Conservation (phyloP, 1,284 basidiomycete species). For the Papiliotrema terrestris region DNA sequence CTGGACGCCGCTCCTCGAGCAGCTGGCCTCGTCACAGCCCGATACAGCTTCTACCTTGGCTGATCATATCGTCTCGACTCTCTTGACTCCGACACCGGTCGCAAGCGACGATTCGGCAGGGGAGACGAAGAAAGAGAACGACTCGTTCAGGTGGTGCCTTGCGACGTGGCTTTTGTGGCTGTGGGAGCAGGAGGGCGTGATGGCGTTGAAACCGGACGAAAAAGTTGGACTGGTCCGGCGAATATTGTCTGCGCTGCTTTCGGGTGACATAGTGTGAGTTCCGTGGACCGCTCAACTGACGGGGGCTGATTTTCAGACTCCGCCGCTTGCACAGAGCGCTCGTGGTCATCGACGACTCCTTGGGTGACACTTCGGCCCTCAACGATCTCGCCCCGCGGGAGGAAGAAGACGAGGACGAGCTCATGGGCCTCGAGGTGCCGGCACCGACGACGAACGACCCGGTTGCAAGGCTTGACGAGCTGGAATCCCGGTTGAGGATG, state of each 20-base stretch:
- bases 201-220: not conserved
- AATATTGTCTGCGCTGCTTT: not conserved
- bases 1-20: constrained; percentile 67
- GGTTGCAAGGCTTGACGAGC: constrained; percentile 8
- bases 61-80: constrained; percentile 53
- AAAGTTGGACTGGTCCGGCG: not conserved
- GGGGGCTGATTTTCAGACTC: too few relatives aligned
- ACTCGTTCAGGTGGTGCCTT: constrained; percentile 7
- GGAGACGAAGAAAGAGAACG: not conserved
- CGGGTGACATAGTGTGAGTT: constrained; percentile 5
- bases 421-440: constrained; percentile 8
- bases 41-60: constrained; percentile 57
- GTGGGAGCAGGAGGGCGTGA: constrained; percentile 1
- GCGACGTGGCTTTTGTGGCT: constrained; percentile 7
- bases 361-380: not conserved
- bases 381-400: not conserved
- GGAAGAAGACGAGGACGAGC: not conserved
- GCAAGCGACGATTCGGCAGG: not conserved
- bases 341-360: not conserved
- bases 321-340: not conserved
- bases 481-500: constrained; percentile 20
- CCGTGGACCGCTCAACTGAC: not conserved
- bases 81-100: constrained; percentile 29
- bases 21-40: constrained; percentile 60
- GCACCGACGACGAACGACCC: not conserved